phyloP scores from a whole-genome alignment of 805 yeast species.

The Suhomyces sp. region DNA sequence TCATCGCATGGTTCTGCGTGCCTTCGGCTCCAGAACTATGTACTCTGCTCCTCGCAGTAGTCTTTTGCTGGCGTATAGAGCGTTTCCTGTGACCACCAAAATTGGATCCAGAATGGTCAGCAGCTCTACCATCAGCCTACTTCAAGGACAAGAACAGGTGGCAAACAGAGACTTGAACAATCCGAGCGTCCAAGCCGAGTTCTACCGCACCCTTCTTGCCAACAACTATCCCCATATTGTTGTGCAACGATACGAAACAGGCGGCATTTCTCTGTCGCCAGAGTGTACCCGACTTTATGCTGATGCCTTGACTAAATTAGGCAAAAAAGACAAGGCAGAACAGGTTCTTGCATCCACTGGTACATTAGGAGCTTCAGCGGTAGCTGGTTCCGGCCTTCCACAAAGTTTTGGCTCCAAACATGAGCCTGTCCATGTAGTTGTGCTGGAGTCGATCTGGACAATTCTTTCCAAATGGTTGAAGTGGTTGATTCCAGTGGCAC shows the following conservation, averaged over 20 bases:
- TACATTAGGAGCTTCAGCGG: background rate
- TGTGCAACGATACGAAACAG: slow-evolving; percentile 89
- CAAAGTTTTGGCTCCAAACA: slow-evolving; percentile 57
- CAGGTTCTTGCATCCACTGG: slow-evolving; percentile 39
- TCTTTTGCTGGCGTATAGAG: background rate
- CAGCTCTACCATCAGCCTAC: slow-evolving; percentile 25
- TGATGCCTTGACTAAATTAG: slow-evolving; percentile 76
- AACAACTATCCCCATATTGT: slow-evolving; percentile 94
- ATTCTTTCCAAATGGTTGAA: slow-evolving; percentile 82
- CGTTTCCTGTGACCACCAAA: background rate
- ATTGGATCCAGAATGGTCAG: slow-evolving; percentile 16
- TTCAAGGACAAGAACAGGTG: slow-evolving; percentile 63
- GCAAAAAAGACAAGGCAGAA: slow-evolving; percentile 76
- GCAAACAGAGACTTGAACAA: slow-evolving; percentile 77
- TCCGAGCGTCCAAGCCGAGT: slow-evolving; percentile 74
- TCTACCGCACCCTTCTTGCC: slow-evolving; percentile 69
- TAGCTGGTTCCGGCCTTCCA: slow-evolving; percentile 15
- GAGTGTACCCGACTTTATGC: slow-evolving; percentile 78
- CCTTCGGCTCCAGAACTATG: background rate
- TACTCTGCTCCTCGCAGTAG: background rate
- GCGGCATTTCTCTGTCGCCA: slow-evolving; percentile 81
- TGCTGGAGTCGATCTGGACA: slow-evolving; percentile 79
- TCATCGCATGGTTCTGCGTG: background rate
- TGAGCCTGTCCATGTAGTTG: slow-evolving; percentile 92
- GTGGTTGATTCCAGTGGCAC: slow-evolving; percentile 80